Base-by-base conservation (phyloP, 352 stramenopile genomes). In the Globisporangium spinosum region DNA sequence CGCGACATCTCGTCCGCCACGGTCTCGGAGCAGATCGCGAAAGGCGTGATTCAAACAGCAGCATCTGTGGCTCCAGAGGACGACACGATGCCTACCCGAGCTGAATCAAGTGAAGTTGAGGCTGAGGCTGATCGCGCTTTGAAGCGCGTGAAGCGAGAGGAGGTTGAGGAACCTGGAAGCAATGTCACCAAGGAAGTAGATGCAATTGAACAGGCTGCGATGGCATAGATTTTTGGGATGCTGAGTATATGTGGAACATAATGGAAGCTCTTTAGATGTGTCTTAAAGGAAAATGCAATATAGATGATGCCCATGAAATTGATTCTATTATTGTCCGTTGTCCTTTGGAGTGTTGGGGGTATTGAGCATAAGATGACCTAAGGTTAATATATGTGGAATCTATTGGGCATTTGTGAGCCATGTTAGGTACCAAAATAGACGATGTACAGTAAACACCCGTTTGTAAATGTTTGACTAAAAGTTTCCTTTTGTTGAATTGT, bases 11-110 rank as follows among this genome's bases (percentile, higher is more conserved):
- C 77, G 23, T 76, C 81, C 0, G 73, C 74, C 2, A 87, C 83
- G 9, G 75, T 89, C 29, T 88, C 83, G 25, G 79, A 87, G 68
- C 76, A 72, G 22, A 67, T 85, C 32, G 70, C 82, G 4, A 58
- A 68, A 8, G 76, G 70, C 65, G 12, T 27, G 70, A 69, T 67
- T 65, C 25, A 70, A 65, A 54, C 62, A 9, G 12, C 53, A 34
- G 45, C 9, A 22, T 15, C 5, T 49, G 43, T 58, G 27, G 23
- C 55, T 32, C 22, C n/a, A 22, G 35, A 13, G 32, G 58, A 53
- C 12, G 58, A 47, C 20, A 32, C 8, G 6, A 34, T 15, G 13
- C 7, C 43, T 12, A 43, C 43, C 27, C 35, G 49, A 47, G 34
- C 32, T 4, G 12, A 22, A 2, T 35, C 23, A 0, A 60, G 34